A percentile compares a stretch with the other conserved stretches of the same genome.
Conservation (phyloP, 2,329 filamentous ascomycete genomes). For the Fusarium protoensiforme region DNA sequence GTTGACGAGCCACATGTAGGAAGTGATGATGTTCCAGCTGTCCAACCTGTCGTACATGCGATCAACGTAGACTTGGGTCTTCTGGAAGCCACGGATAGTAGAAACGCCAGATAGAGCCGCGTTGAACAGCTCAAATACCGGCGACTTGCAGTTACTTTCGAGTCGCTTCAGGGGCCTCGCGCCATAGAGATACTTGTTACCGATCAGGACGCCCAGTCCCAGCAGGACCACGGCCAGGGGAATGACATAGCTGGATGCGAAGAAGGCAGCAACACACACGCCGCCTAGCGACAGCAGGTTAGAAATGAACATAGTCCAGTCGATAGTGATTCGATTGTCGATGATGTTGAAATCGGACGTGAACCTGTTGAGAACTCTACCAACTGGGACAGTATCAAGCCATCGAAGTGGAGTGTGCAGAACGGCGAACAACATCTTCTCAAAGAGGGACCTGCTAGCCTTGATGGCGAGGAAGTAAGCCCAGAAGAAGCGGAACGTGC, state of each 20-base stretch:
- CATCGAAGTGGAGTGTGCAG: conserved; percentile 80
- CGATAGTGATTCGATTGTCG: conserved; percentile 73
- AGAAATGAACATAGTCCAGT: conserved; percentile 69
- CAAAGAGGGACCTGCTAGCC: conserved; percentile 76
- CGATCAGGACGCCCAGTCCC: conserved; percentile 66
- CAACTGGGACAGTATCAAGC: conserved; percentile 83
- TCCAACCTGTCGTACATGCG: conserved; percentile 79
- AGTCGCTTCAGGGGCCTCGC: conserved; percentile 81
- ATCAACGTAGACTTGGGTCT: conserved; percentile 72
- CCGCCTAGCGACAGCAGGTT: conserved; percentile 72
- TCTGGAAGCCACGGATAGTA: conserved; percentile 81
- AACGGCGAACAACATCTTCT: conserved; percentile 72
- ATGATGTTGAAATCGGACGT: conserved; percentile 81
- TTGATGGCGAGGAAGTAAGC: conserved; percentile 73
- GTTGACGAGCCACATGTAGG: conserved; percentile 78
- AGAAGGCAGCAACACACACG: conserved; percentile 73
- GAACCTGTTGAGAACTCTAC: conserved; percentile 81
- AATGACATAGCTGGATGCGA: conserved; percentile 76
- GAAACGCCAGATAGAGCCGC: conserved; percentile 77
- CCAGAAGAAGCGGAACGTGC: conserved; percentile 71
- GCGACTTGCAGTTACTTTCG: conserved; percentile 81
- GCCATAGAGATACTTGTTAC: conserved; percentile 72
- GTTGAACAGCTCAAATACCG: conserved; percentile 84
- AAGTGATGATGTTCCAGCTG: conserved; percentile 72
- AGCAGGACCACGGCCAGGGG: conserved; percentile 70